Evolutionary conservation across 345 rosid genomes (phyloP).

Genomic region (Melaleuca alternifolia): DNA sequence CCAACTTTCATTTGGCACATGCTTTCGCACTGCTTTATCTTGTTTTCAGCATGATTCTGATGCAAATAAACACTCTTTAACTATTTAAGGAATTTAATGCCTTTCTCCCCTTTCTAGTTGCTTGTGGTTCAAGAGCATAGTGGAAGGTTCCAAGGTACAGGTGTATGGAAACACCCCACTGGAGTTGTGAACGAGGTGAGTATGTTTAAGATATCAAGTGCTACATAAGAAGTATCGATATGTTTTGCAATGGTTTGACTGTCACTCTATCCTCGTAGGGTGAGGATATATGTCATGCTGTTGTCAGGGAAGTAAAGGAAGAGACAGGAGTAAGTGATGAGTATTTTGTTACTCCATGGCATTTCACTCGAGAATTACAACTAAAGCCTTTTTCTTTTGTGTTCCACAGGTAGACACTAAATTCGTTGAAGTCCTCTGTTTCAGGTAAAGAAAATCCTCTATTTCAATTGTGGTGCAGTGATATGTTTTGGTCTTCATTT

Average conservation of each 20-base stretch:
- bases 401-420: slow-evolving; percentile 26
- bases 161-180: slow-evolving; percentile 76
- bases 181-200: slow-evolving; percentile 69
- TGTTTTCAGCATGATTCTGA: not conserved
- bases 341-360: not conserved
- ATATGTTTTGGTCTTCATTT: not conserved
- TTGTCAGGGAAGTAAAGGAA: slow-evolving; percentile 76
- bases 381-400: not conserved
- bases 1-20: not conserved
- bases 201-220: not conserved
- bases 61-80: not conserved
- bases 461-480: not conserved
- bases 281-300: slow-evolving; percentile 57
- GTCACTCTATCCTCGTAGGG: slow-evolving; percentile 31
- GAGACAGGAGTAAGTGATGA: slow-evolving; percentile 62
- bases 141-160: slow-evolving; percentile 45
- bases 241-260: not conserved
- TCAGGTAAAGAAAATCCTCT: slow-evolving; percentile 15
- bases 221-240: not conserved
- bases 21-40: fast-evolving
- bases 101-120: slow-evolving; percentile 18
- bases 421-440: slow-evolving; percentile 25
- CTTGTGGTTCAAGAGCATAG: slow-evolving; percentile 72
- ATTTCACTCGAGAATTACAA: not conserved
- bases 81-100: not conserved